Conservation (phyloP, 345 rosid genomes). For the Aethionema arabicum region DNA sequence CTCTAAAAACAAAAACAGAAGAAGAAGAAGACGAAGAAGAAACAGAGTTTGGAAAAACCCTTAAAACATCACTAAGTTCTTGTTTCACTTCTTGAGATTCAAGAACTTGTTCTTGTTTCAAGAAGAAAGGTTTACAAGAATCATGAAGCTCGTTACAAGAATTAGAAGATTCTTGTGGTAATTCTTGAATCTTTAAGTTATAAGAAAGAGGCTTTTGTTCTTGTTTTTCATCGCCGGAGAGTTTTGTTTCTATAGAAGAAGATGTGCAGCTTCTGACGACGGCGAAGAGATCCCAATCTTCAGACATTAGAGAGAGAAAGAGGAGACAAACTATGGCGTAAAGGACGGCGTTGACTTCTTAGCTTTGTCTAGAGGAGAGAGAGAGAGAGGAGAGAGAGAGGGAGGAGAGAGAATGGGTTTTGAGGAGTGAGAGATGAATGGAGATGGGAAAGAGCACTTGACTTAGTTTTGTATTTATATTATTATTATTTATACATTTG, state of each 20-base stretch:
- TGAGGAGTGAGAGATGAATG: constrained; percentile 24
- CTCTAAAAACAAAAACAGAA: constrained; percentile 39
- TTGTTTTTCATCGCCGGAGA: constrained; percentile 3
- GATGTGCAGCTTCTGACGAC: constrained; percentile 68
- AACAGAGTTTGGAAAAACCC: constrained; percentile 28
- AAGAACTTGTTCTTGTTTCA: constrained; percentile 35
- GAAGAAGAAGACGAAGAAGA: constrained; percentile 27
- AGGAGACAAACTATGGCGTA: constrained; percentile 37
- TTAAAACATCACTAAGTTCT: constrained; percentile 23
- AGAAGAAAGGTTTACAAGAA: constrained; percentile 52
- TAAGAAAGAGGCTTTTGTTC: constrained; percentile 39
- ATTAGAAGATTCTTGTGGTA: constrained; percentile 12
- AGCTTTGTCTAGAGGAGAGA: constrained; percentile 28
- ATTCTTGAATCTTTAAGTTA: constrained; percentile 34
- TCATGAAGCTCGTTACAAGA: constrained; percentile 52
- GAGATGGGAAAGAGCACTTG: constrained; percentile 30
- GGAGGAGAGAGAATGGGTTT: constrained; percentile 7
- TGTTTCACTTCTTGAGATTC: constrained; percentile 33
- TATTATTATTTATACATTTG: constrained; percentile 49
- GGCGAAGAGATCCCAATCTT: constrained; percentile 84
- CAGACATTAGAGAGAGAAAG: constrained; percentile 43
- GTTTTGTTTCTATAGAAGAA: constrained; percentile 13
- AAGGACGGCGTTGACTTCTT: constrained; percentile 83
- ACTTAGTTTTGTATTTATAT: constrained; percentile 44
- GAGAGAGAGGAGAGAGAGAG: constrained; percentile 41